Conservation (phyloP, 192 early-diverging fungal genomes). For the Coemansia nantahalensis region DNA sequence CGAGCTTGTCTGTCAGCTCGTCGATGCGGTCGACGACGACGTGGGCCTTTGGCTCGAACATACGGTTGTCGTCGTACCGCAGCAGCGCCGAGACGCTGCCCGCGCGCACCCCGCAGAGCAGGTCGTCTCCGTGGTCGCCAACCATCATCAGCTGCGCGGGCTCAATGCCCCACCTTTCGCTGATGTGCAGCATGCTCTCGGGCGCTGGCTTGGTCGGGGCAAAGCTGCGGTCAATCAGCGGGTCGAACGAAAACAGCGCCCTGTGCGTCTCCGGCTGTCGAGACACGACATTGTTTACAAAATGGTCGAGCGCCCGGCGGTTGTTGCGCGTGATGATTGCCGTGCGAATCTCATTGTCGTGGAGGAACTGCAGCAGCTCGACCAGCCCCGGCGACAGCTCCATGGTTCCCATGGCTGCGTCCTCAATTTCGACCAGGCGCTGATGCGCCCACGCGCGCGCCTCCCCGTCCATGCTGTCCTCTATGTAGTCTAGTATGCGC, state of each 20-base stretch:
- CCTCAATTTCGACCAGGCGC: slow-evolving; percentile 43
- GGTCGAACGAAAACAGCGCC: slow-evolving; percentile 44
- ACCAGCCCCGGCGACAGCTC: slow-evolving; percentile 44
- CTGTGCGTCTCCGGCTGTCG: slow-evolving; percentile 21
- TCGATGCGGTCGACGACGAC: slow-evolving; percentile 45
- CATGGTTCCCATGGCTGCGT: slow-evolving; percentile 45
- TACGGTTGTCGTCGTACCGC: slow-evolving; percentile 30
- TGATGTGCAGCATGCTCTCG: slow-evolving; percentile 40
- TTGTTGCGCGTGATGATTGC: slow-evolving; percentile 56
- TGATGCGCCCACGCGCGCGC: slow-evolving; percentile 25
- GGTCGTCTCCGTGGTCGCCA: slow-evolving; percentile 54
- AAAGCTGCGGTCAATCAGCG: slow-evolving; percentile 49
- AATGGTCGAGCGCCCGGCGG: slow-evolving; percentile 39
- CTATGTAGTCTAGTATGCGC: slow-evolving; percentile 42
- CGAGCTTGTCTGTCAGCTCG: slow-evolving; percentile 19
- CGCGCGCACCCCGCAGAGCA: slow-evolving; percentile 49
- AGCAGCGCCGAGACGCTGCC: slow-evolving; percentile 49
- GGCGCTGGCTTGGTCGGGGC: slow-evolving; percentile 52
- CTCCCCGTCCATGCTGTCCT: slow-evolving; percentile 27
- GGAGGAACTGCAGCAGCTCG: slow-evolving; percentile 37
- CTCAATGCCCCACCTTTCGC: slow-evolving; percentile 38
- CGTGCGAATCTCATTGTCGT: slow-evolving; percentile 27
- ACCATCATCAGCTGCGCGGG: slow-evolving; percentile 54
- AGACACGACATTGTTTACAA: slow-evolving; percentile 40
- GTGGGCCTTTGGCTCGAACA: slow-evolving; percentile 37